Evolutionary conservation across 2,329 filamentous ascomycete species (phyloP), one percentile per base, ranked within the genome.

Genomic region (Colletotrichum tamarilloi): DNA sequence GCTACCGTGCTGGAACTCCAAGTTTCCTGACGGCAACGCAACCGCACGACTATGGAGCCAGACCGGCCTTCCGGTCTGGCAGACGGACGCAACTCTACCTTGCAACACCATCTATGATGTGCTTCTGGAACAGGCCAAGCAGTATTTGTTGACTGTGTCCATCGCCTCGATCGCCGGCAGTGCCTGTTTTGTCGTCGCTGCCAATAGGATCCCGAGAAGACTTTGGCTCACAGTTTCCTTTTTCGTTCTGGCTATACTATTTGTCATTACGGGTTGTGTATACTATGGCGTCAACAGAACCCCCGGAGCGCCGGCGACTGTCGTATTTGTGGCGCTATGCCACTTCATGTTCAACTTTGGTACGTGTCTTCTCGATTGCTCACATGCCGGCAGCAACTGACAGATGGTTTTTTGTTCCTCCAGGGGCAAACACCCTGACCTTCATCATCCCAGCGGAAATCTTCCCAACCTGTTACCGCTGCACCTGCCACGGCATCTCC

Each of bases 381-480:
- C 46, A 19, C 38, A 42, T 42, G 26, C 26, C 26, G 26, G 4
- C 26, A 26, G 26, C 26, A 26, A 26, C 26, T 26, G 4, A 26
- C 26, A 26, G 26, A 26, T 26, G 26, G 26, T 26, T 26, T 26
- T 26, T 26, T 26, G 4, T 26, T 26, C 26, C 26, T 26, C 26
- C 26, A 87, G 87, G 90, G 12, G 89, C 89, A 55, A 92, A 92
- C 76, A 89, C 88, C 0, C 85, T 91, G 12, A 92, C 90, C 0
- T 92, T 92, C 76, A 88, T 92, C 67, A 87, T 92, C 19, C 90
- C 91, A 1, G 90, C 89, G 55, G 90, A 92, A 77, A 87, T 91
- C 55, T 93, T 92, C 78, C 90, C 90, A 0, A 92, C 90, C 2
- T 86, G 87, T 74, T 92, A 91, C 76, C 87, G 91, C 53, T 90